phyloP scores from a whole-genome alignment of 192 early-diverging fungal genomes.

The Podila clonocystis region DNA sequence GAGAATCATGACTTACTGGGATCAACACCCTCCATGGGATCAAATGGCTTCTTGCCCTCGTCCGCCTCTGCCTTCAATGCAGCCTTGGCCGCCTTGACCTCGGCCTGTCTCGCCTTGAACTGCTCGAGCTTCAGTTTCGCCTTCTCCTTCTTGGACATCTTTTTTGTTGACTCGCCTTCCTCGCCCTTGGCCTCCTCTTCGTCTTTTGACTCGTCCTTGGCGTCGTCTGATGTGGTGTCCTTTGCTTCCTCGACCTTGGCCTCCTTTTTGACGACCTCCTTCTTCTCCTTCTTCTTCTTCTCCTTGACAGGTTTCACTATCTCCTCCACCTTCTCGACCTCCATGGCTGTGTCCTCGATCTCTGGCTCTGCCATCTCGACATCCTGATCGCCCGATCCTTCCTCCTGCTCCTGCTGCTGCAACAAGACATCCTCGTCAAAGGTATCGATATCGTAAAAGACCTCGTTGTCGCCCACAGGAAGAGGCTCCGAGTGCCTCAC shows the following conservation, averaged over 20 bases:
- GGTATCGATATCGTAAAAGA: constrained; percentile 82
- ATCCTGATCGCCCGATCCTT: constrained; percentile 9
- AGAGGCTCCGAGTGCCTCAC: constrained; percentile 62
- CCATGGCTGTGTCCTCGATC: constrained; percentile 11
- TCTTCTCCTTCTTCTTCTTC: constrained; percentile 3
- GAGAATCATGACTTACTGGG: constrained; percentile 19
- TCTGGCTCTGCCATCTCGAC: constrained; percentile 13
- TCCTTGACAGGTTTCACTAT: neutral
- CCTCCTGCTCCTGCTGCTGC: constrained; percentile 30
- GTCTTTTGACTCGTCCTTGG: constrained; percentile 1
- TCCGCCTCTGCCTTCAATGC: constrained; percentile 10
- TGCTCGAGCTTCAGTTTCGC: constrained; percentile 20
- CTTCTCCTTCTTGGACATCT: constrained; percentile 42
- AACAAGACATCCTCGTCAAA: constrained; percentile 70
- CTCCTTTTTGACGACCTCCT: constrained; percentile 6
- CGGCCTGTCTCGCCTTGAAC: constrained; percentile 29
- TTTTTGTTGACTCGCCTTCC: constrained; percentile 9
- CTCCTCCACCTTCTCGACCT: neutral
- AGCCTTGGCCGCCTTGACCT: constrained; percentile 25
- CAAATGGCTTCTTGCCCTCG: constrained; percentile 21
- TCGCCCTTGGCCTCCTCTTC: neutral
- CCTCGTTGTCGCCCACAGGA: constrained; percentile 50
- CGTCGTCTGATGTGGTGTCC: constrained; percentile 14
- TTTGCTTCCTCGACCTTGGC: constrained; percentile 13
- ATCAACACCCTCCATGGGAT: constrained; percentile 54